phyloP scores from a whole-genome alignment of 495 filamentous ascomycete genomes.

The Daldinia childiae region DNA sequence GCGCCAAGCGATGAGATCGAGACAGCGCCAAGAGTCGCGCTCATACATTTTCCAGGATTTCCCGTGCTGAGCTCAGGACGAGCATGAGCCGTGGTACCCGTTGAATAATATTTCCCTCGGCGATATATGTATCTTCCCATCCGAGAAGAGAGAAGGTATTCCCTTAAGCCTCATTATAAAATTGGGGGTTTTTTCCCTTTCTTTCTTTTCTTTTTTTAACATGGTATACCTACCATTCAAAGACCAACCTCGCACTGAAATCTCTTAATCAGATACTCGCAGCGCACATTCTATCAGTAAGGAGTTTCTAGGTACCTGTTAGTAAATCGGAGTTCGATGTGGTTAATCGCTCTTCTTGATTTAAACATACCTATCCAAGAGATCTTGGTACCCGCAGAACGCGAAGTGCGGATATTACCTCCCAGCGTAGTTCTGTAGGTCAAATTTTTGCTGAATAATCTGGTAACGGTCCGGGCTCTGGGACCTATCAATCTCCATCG shows the following conservation, averaged over 20 bases:
- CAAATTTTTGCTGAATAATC: too few relatives aligned
- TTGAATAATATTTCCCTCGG: conserved; percentile 12
- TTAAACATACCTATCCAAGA: neutral
- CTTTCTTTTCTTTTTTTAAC: too few relatives aligned
- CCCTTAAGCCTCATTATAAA: neutral
- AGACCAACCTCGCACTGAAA: too few relatives aligned
- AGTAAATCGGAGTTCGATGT: neutral
- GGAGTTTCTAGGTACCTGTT: neutral
- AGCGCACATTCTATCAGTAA: too few relatives aligned
- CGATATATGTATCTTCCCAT: neutral
- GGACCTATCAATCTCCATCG: too few relatives aligned
- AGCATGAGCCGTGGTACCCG: neutral
- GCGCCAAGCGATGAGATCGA: conserved; percentile 32
- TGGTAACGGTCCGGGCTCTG: too few relatives aligned
- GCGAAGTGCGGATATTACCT: neutral
- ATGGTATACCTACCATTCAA: neutral
- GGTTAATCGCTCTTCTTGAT: neutral
- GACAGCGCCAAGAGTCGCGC: conserved; percentile 29
- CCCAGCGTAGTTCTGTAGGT: too few relatives aligned
- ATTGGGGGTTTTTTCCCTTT: too few relatives aligned
- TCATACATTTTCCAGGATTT: conserved; percentile 18
- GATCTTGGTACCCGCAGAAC: neutral
- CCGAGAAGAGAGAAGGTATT: neutral
- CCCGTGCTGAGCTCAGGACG: neutral
- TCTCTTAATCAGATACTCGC: too few relatives aligned